Base-by-base conservation (phyloP, 129 eudicot genomes). In the Heracleum sosnowskyi region DNA sequence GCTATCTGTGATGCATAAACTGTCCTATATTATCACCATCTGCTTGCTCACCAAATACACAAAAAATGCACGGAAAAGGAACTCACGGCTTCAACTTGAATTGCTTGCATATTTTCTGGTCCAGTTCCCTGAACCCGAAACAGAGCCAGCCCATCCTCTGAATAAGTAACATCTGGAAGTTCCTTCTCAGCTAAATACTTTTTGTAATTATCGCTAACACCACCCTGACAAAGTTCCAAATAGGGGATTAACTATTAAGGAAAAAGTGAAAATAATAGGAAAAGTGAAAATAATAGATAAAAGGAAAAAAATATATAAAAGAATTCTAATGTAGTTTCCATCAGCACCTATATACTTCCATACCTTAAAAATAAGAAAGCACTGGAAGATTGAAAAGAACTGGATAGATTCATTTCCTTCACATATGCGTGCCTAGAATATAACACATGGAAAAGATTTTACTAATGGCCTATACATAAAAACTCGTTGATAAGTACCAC, bases 71-170 rank as follows among this genome's bases (percentile, higher is more conserved):
- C 44, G 18, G 9, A 62, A 40, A 70, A 64, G 31, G 8, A 35
- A 83, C 95, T 82, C 80, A 96, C 99, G 73, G 89, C 85, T 82
- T 92, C 99, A 80, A 96, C 97, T 92, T 96, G 99, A 84, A 96
- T 90, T 78, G 97, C 95, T 90, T 96, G 99, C 99, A 96, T 96
- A 82, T 96, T 92, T 72, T 92, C 97, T 18, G 97, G 97, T 79
- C 97, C 97, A 71, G 91, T 86, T 57, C 99, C 99, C 82, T 96
- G 99, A 81, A 96, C 93, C 63, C 97, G 90, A 36, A 96, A 96
- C 64, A 96, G 79, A 76, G 99, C 97, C 64, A 89, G 76, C 72
- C 93, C 96, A 55, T 90, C 95, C 78, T 96, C 97, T 79, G 87
- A 77, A 77, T 90, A 96, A 34, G 99, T 96, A 41, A 86, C 92